Conservation (phyloP, 495 filamentous ascomycete species). For the Thozetella sp. region DNA sequence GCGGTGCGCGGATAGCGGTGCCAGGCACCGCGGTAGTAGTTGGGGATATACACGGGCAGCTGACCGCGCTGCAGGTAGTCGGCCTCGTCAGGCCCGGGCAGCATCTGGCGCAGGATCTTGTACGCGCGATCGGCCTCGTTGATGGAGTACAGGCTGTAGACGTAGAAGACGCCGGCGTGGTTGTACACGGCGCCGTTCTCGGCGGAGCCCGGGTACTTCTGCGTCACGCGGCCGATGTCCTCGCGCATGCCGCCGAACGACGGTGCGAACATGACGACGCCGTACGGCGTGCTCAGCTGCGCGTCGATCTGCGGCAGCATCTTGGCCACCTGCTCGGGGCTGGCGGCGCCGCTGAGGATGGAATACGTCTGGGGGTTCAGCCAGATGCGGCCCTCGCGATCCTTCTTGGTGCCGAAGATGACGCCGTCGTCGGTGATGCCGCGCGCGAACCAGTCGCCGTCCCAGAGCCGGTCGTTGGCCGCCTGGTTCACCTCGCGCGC, state of each 20-base stretch:
- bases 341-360: conserved; percentile 54
- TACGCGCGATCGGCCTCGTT: conserved; percentile 51
- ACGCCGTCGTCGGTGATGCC: conserved; percentile 59
- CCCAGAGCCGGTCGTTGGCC: conserved; percentile 55
- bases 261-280: conserved; percentile 54
- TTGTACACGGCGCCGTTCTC: conserved; percentile 61
- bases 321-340: conserved; percentile 34
- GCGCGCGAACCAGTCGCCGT: conserved; percentile 56
- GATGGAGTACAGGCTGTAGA: conserved; percentile 50
- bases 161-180: conserved; percentile 56
- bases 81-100: conserved; percentile 50
- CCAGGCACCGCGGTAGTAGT: conserved; percentile 58
- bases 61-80: conserved; percentile 57
- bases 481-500: conserved; percentile 48
- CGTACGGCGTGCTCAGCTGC: conserved; percentile 54
- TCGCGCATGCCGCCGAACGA: conserved; percentile 56
- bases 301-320: conserved; percentile 51
- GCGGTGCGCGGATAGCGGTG: conserved; percentile 51
- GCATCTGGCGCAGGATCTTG: conserved; percentile 47
- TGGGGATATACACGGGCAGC: conserved; percentile 57
- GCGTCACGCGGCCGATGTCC: conserved; percentile 59
- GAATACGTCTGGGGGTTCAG: conserved; percentile 57
- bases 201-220: conserved; percentile 56
- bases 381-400: conserved; percentile 57
- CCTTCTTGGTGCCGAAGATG: conserved; percentile 48